phyloP scores from a whole-genome alignment of 352 stramenopile genomes.

The Phytophthora europaea region DNA sequence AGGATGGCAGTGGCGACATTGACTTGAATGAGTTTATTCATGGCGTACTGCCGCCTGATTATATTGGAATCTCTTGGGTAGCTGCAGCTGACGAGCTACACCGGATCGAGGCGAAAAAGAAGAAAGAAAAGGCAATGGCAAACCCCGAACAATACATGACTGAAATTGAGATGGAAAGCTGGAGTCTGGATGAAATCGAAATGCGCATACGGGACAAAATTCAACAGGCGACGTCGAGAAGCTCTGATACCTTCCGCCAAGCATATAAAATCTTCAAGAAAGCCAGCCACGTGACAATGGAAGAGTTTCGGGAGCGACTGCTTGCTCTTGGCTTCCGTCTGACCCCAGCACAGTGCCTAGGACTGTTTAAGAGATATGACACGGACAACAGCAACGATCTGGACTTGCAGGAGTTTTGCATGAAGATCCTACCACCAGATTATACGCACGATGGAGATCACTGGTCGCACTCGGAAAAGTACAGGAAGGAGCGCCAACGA shows the following conservation, averaged over 20 bases:
- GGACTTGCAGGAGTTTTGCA: constrained; percentile 87
- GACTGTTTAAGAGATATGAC: constrained; percentile 81
- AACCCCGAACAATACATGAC: constrained; percentile 78
- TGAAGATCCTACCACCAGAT: constrained; percentile 78
- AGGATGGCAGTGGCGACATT: constrained; percentile 79
- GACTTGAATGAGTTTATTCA: constrained; percentile 88
- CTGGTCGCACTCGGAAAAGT: constrained; percentile 78
- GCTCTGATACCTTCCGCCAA: constrained; percentile 84
- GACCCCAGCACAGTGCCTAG: constrained; percentile 66
- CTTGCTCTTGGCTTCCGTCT: constrained; percentile 78
- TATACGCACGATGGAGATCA: constrained; percentile 85
- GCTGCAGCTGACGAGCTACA: constrained; percentile 79
- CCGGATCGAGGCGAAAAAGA: constrained; percentile 60
- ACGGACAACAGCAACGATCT: constrained; percentile 81
- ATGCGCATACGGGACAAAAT: constrained; percentile 87
- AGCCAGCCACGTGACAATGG: constrained; percentile 70
- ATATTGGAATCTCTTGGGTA: constrained; percentile 80
- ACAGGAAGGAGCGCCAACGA: constrained; percentile 52
- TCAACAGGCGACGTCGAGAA: constrained; percentile 78
- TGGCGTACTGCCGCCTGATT: constrained; percentile 76
- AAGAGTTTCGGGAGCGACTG: constrained; percentile 78
- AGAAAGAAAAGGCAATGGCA: constrained; percentile 57
- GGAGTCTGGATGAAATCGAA: constrained; percentile 83
- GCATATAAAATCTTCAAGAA: constrained; percentile 89
- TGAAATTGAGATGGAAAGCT: constrained; percentile 81